A percentile compares a stretch with the other conserved stretches of the same genome.
Evolutionary conservation across 345 rosid species (phyloP).

Genomic region (Leavenworthia alabamica): DNA sequence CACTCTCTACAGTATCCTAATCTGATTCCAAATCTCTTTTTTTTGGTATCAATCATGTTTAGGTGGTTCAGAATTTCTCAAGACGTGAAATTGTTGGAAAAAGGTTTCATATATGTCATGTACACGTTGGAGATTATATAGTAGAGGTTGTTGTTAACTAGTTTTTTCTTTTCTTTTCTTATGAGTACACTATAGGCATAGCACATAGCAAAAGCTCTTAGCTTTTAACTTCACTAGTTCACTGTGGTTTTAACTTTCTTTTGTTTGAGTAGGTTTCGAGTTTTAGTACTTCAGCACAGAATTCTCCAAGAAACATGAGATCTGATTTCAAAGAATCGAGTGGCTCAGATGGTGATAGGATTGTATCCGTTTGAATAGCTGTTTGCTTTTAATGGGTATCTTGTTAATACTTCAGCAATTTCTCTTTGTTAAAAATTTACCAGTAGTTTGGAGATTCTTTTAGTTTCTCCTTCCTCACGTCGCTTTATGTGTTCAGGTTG

Average conservation of each 20-base stretch:
- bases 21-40: not conserved
- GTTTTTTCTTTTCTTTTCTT: not conserved
- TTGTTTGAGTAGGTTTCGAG: conserved; percentile 50
- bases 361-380: conserved; percentile 66
- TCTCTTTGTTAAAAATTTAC: not conserved
- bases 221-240: too few relatives aligned
- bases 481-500: conserved; percentile 46
- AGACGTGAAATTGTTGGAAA: conserved; percentile 50
- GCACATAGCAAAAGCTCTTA: not conserved
- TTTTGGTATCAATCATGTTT: not conserved
- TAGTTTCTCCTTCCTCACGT: not conserved
- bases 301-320: conserved; percentile 25
- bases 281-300: conserved; percentile 44
- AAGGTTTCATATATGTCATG: conserved; percentile 66
- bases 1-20: not conserved
- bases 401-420: conserved; percentile 2
- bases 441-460: not conserved
- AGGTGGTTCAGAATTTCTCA: conserved; percentile 44
- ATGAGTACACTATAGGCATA: not conserved
- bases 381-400: conserved; percentile 81
- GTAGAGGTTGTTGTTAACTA: conserved; percentile 41
- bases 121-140: conserved; percentile 39
- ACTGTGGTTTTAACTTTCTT: not conserved
- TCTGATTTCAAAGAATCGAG: conserved; percentile 34
- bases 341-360: conserved; percentile 51